phyloP scores from a whole-genome alignment of 1,284 basidiomycete species.

The Sporisorium scitamineum region DNA sequence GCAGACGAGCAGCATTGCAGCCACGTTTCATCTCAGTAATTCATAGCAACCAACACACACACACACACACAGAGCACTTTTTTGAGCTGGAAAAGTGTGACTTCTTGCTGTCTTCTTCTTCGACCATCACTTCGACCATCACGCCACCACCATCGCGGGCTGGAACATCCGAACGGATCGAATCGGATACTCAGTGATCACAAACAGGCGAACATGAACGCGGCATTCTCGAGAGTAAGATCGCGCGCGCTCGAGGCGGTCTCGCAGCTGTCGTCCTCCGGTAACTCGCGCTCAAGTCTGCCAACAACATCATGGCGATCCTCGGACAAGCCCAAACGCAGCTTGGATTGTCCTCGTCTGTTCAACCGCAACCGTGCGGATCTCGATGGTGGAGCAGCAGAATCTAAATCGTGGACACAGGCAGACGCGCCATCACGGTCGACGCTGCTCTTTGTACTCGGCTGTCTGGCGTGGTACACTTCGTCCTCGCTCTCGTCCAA shows the following conservation, averaged over 20 bases:
- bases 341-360: conserved; percentile 26
- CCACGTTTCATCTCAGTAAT: background rate
- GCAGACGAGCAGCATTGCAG: background rate
- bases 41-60: background rate
- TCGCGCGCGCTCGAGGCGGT: conserved; percentile 37
- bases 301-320: conserved; percentile 15
- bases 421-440: conserved; percentile 22
- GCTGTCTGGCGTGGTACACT: conserved; percentile 67
- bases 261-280: conserved; percentile 11
- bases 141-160: background rate
- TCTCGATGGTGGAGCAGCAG: background rate
- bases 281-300: background rate
- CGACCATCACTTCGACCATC: background rate
- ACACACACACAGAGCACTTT: background rate
- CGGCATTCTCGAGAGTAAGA: conserved; percentile 27
- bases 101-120: background rate
- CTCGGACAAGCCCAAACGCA: conserved; percentile 10
- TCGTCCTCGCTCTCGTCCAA: conserved; percentile 88
- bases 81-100: background rate
- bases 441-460: conserved; percentile 47
- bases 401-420: conserved; percentile 2
- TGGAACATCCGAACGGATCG: background rate
- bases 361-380: conserved; percentile 21
- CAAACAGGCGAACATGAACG: conserved; percentile 16
- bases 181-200: background rate